Base-by-base conservation (phyloP, 164 flowering plant genomes). In the Echeveria elegans region DNA sequence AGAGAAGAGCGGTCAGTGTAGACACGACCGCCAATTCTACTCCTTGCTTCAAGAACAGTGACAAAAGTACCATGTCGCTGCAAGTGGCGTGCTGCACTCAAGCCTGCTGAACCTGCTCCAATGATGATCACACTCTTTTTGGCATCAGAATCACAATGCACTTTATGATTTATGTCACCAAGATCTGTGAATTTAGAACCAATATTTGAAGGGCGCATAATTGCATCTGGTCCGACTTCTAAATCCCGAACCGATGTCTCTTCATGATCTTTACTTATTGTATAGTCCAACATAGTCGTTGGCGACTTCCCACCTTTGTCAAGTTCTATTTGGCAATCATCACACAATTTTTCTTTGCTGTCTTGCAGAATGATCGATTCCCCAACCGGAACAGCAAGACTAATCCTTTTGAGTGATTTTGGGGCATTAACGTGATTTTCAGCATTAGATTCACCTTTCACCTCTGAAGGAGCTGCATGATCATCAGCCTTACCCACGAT, bases 91-190 rank as follows among this genome's bases (percentile, higher is more conserved):
- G 97, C 96, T 26, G 97, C 97, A 76, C 86, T 87, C 74, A 94
- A 80, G 61, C 99, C 99, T 74, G 99, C 96, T 73, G 99, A 96
- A 70, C 99, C 99, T 70, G 99, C 99, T 75, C 99, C 99, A 34
- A 94, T 73, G 26, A 94, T 84, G 50, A 94, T 85, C 36, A 94
- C 76, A 74, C 66, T 83, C 75, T 83, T 88, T 52, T 61, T 66
- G 48, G 61, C 72, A 73, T 79, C 78, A 28, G 79, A 69, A 68
- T 71, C 79, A 77, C 69, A 66, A 16, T 76, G 77, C 63, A 37
- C 36, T 50, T 50, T 9, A 45, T 69, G 37, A 64, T 63, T 70
- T 58, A 23, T 60, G 21, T 70, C 69, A 32, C 58, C 31, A 50
- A 69, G 62, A 71, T 72, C 74, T 37, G 32, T 52, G 41, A 64